These are phyloP conservation scores for Dothistroma pini DNA, from an alignment of 2,329 filamentous ascomycete genomes.

Conservation along the genomic window DNA sequence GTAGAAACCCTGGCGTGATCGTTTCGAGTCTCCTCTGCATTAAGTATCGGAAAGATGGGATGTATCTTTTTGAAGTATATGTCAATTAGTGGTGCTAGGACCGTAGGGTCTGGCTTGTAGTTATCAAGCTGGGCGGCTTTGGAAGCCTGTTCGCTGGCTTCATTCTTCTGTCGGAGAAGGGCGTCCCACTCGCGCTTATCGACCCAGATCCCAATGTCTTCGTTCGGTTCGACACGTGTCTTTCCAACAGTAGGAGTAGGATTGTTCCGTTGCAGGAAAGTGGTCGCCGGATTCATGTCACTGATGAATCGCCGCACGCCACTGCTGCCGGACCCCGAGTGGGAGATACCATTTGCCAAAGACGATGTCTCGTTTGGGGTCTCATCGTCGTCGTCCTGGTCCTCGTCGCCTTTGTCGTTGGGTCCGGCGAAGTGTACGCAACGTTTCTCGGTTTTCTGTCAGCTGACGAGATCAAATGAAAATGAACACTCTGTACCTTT, in stretches of 20 bases:
- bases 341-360: slow-evolving; percentile 1
- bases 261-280: slow-evolving; percentile 41
- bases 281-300: slow-evolving; percentile 47
- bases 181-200: slow-evolving; percentile 33
- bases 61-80: slow-evolving; percentile 47
- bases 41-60: slow-evolving; percentile 46
- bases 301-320: slow-evolving; percentile 17
- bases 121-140: slow-evolving; percentile 10
- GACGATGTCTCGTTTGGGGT: slow-evolving; percentile 2
- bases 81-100: slow-evolving; percentile 40
- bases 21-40: slow-evolving; percentile 41
- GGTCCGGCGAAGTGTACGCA: slow-evolving; percentile 29
- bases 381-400: slow-evolving; percentile 8
- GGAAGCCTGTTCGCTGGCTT: slow-evolving; percentile 6
- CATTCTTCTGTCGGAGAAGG: slow-evolving; percentile 27
- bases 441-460: slow-evolving; percentile 29
- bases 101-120: slow-evolving; percentile 33
- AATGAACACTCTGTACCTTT: slow-evolving; percentile 25
- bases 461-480: slow-evolving; percentile 3
- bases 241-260: slow-evolving; percentile 17
- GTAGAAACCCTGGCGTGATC: slow-evolving; percentile 36
- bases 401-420: slow-evolving; percentile 7
- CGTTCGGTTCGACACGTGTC: slow-evolving; percentile 19
- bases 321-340: background rate
- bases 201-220: slow-evolving; percentile 37